Percentiles rank a stretch among this genome's conserved stretches.
Evolutionary conservation across 1,139 yeast species (phyloP).

Genomic region (Suhomyces atakaporum): DNA sequence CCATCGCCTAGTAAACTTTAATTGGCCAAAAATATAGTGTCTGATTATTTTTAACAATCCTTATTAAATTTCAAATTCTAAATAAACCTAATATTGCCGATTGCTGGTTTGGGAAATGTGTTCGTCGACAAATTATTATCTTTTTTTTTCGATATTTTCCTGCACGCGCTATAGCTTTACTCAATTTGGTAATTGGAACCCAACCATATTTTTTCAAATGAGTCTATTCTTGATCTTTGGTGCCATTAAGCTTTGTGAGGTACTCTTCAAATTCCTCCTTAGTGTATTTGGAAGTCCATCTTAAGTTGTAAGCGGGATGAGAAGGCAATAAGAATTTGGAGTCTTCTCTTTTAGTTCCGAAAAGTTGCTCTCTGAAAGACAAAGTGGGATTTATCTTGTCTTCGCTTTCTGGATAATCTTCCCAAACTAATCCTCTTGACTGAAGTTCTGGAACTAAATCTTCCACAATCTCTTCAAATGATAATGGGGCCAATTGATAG

Average conservation of each 20-base stretch:
- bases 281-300: conserved; percentile 42
- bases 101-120: no score
- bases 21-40: no score
- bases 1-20: no score
- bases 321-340: conserved; percentile 10
- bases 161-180: no score
- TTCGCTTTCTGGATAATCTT: conserved; percentile 26
- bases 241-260: not conserved
- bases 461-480: conserved; percentile 32
- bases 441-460: conserved; percentile 29
- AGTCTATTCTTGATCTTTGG: not conserved
- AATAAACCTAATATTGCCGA: no score
- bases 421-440: conserved; percentile 29
- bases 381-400: conserved; percentile 13
- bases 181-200: not conserved
- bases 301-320: conserved; percentile 42
- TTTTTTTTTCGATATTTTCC: no score
- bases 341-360: conserved; percentile 16
- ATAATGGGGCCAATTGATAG: conserved; percentile 29
- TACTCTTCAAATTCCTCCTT: conserved; percentile 36
- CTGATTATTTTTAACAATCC: no score
- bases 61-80: no score
- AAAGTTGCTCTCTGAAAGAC: conserved; percentile 26
- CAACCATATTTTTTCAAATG: no score
- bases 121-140: no score